phyloP scores from a whole-genome alignment of 345 rosid species.

The Citropsis articulata region DNA sequence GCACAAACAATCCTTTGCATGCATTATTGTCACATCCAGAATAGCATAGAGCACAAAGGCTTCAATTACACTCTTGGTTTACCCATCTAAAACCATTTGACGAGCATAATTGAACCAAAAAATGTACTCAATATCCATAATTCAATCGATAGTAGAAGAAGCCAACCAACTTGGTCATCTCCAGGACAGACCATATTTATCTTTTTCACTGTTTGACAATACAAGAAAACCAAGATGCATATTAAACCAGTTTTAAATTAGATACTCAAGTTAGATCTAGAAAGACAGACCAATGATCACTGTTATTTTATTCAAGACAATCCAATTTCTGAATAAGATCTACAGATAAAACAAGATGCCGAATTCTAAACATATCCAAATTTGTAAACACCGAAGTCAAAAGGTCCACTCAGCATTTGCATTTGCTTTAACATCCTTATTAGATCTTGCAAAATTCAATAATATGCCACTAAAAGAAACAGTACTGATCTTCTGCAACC shows the following conservation, averaged over 20 bases:
- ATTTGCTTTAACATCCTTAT: not conserved
- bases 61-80: not conserved
- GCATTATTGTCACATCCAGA: not conserved
- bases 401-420: not conserved
- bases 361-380: not conserved
- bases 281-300: not conserved
- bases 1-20: not conserved
- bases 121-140: not conserved
- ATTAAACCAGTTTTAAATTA: not conserved
- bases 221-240: not conserved
- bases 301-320: not conserved
- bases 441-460: constrained; percentile 5
- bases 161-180: not conserved
- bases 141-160: not conserved
- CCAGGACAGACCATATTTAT: not conserved
- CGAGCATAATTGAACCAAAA: not conserved
- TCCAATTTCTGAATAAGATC: not conserved
- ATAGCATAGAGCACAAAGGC: not conserved
- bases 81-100: not conserved
- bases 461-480: not conserved
- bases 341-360: not conserved
- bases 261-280: not conserved
- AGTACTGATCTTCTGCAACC: not conserved
- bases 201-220: not conserved
- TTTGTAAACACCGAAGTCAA: not conserved